Base-by-base conservation (phyloP, 257 asterid species). In the Solanum piurae region DNA sequence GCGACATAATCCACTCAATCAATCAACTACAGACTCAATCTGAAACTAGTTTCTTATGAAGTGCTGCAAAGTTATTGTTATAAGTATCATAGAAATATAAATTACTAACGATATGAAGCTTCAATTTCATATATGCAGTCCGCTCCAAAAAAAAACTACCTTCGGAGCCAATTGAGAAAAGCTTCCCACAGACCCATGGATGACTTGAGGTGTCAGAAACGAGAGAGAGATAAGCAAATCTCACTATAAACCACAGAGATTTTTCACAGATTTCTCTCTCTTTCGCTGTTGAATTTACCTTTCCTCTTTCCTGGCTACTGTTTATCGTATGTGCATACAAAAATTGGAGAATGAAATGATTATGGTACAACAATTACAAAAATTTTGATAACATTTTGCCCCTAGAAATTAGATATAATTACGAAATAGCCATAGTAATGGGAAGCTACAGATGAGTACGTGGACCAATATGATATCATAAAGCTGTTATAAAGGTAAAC, bases 131-230 rank as follows among this genome's bases (percentile, higher is more conserved):
- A 31, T 71, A 71, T 71, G 12, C n/a, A 14, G 8, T 73, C 8
- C 6, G 3, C 46, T 18, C 34, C 4, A 42, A 42, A 62, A 71
- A 12, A 40, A 44, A 13, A 25, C 42, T 40, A 95, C 99, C 99
- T 96, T 87, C 98, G 91, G 60, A 96, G 98, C 98, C 99, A 95
- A 95, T 96, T 95, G 95, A 95, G 98, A 91, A 95, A 95, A 93
- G 96, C 96, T 93, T 96, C 98, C 98, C 94, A 95, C 91, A 95
- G 92, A 92, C 98, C 98, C 98, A 95, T 96, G 91, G 38, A 68
- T 44, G 46, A 86, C 85, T 92, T 92, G 85, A 89, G 83, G 91
- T 89, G 74, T 87, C 92, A 91, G 88, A 86, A 87, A 91, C 91
- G 92, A 69, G 90, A 89, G 85, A 89, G 89, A 83, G 77, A 71